Evolutionary conservation across 2,329 filamentous ascomycete genomes (phyloP), one percentile per base, ranked within the genome.

Genomic region (Colletotrichum cordylinicola): DNA sequence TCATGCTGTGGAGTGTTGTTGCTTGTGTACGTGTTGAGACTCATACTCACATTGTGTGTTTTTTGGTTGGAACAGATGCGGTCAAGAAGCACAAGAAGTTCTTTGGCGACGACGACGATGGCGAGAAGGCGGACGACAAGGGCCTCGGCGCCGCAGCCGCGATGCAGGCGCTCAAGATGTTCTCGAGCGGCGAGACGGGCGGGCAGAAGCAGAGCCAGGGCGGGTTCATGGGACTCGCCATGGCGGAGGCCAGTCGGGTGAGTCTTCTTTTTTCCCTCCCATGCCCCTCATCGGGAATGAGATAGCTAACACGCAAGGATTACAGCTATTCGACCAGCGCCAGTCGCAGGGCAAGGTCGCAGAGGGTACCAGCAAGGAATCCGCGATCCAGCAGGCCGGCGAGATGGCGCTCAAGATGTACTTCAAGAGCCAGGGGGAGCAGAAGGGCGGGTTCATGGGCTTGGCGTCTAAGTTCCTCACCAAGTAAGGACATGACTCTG

Each of bases 341-440:
- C 83, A 87, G 35, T 85, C 88, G 12, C 84, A 89, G 78, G 91
- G 91, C 79, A 88, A 90, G 79, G 86, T 91, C 24, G 82, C 86
- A 4, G 84, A 88, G 29, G 89, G 90, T 31, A 91, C 93, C 7
- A 94, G 91, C 85, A 98, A 98, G 90, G 92, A 98, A 85, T 93
- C 92, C 64, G 95, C 92, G 66, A 88, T 98, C 62, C 92, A 94
- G 82, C 88, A 93, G 83, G 96, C 96, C 4, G 96, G 93, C 2
- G 93, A 98, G 89, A 94, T 95, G 90, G 96, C 96, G 4, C 85
- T 98, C 80, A 96, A 98, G 90, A 94, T 98, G 91, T 98, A 96
- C 85, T 87, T 98, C 88, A 96, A 98, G 91, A 92, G 90, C 80
- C 90, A 95, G 83, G 90, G 90, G 24, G 84, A 88, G 78, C 86